Base-by-base conservation (phyloP, 139 green algal genomes). In the Micromonas commoda region DNA sequence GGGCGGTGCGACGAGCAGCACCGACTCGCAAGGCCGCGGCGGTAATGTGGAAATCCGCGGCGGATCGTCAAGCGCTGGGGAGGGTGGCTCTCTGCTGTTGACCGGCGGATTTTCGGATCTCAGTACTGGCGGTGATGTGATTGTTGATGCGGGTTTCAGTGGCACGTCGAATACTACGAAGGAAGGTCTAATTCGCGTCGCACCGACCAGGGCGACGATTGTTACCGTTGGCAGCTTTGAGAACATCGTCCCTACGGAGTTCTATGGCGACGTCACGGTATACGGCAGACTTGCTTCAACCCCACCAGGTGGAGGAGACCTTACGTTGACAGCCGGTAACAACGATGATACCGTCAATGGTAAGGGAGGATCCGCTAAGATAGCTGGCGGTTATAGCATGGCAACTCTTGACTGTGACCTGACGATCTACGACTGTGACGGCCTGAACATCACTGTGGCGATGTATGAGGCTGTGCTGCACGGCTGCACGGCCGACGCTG, bases 141-240 rank as follows among this genome's bases (percentile, higher is more conserved):
- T 78, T 16, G 13, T 78, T 26, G 52, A 68, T 68, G 71, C 71
- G 9, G 71, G 71, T 24, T 35, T 71, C 52, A 75, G 68, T 24
- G 20, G 19, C 19, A 63, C 52, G 19, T 63, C 20, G 52, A 28
- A 28, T 19, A 23, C n/a, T 24, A 29, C 23, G 13, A 61, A 53
- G 13, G 68, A 75, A 28, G 68, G 68, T 29, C 9, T 75, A 9
- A 28, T 75, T n/a, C 31, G 24, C 68, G 61, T 75, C 23, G 68
- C 68, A 29, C 29, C 68, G 29, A 75, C 61, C 20, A 29, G 24
- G 20, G n/a, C 63, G 23, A 35, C 63, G n/a, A 23, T 13, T 23
- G n/a, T 71, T 21, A 20, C 20, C n/a, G n/a, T 71, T 35, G 63
- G 63, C 16, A 31, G 63, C 52, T 19, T 20, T 19, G 20, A n/a